Evolutionary conservation across 306 rosid genomes (phyloP).

Genomic region (Cicer chorassanicum): DNA sequence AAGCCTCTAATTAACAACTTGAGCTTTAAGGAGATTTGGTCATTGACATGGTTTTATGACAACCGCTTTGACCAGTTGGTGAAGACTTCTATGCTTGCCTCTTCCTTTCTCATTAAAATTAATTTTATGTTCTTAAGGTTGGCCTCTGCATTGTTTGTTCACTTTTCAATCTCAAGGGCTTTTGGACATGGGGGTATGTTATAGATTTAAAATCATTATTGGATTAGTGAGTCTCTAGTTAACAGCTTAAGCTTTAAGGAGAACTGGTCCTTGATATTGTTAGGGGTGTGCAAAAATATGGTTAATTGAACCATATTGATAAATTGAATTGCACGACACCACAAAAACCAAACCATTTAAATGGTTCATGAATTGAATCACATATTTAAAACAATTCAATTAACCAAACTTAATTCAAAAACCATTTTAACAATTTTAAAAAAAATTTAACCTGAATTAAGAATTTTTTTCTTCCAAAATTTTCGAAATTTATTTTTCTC

Average conservation of each 20-base stretch:
- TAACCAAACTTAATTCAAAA: no score
- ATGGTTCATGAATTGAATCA: no score
- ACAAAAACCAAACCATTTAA: no score
- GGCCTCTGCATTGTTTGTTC: slow-evolving; percentile 9
- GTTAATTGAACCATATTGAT: no score
- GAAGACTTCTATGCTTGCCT: slow-evolving; percentile 5
- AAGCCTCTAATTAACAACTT: neutral
- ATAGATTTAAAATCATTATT: slow-evolving; percentile 21
- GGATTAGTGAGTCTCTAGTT: neutral
- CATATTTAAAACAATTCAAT: no score
- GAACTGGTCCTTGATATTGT: slow-evolving; percentile 18
- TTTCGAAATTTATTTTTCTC: no score
- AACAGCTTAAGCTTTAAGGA: slow-evolving; percentile 19
- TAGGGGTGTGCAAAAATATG: no score
- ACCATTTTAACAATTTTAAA: no score
- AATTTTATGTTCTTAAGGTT: slow-evolving; percentile 5
- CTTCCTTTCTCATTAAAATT: slow-evolving; percentile 11
- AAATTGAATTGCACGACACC: no score
- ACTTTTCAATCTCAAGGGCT: neutral
- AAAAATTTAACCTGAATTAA: no score
- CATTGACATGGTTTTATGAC: neutral
- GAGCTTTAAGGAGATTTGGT: neutral
- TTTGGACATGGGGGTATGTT: neutral
- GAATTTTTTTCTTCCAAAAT: no score
- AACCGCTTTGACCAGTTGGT: slow-evolving; percentile 6